Evolutionary conservation across 202 grass and related monocot species (phyloP).

Genomic region (Hordeum pubiflorum): DNA sequence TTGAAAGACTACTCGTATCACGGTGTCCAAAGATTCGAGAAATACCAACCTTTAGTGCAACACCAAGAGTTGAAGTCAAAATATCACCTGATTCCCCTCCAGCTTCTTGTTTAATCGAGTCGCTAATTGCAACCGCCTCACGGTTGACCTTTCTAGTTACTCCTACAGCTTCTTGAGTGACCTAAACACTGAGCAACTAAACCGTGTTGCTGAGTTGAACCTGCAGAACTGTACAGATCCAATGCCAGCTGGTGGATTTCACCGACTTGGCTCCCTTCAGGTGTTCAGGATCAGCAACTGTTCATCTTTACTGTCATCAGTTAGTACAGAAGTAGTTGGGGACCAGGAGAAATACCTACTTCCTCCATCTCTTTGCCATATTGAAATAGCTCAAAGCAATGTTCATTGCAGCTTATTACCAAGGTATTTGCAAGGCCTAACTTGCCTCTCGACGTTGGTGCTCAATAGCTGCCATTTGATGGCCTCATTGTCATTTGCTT

Average conservation of each 20-base stretch:
- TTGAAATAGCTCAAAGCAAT: slow-evolving; percentile 7
- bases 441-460: background rate
- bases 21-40: background rate
- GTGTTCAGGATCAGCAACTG: slow-evolving; percentile 3
- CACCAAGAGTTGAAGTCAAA: background rate
- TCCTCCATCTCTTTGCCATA: background rate
- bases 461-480: slow-evolving; percentile 1
- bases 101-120: background rate
- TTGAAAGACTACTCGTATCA: background rate
- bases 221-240: background rate
- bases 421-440: background rate
- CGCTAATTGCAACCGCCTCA: background rate
- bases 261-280: background rate
- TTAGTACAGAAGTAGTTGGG: background rate
- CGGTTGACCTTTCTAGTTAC: background rate
- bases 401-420: background rate
- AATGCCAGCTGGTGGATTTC: background rate
- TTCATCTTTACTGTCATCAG: background rate
- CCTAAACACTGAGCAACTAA: background rate
- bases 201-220: background rate
- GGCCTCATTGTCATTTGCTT: background rate
- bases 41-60: background rate
- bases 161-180: background rate
- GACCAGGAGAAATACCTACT: background rate
- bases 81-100: background rate